Percentiles rank a stretch among this genome's conserved stretches.
Conservation (phyloP, 1,284 basidiomycete genomes). For the Irpex sp. region DNA sequence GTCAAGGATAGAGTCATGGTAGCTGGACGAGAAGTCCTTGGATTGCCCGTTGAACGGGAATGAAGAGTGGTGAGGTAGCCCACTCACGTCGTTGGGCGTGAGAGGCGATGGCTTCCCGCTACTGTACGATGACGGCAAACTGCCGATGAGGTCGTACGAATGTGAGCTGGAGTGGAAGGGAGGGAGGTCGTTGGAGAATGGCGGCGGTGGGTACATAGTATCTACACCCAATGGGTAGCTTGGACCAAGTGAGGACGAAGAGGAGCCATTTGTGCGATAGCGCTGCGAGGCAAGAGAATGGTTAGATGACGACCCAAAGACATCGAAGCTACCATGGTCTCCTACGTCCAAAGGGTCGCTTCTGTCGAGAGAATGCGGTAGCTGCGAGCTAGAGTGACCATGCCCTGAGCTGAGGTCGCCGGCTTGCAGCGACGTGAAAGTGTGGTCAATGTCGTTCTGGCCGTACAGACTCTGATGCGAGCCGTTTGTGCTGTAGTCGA, state of each 20-base stretch:
- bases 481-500: constrained; percentile 49
- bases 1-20: constrained; percentile 52
- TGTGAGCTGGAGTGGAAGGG: constrained; percentile 48
- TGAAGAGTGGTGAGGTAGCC: constrained; percentile 49
- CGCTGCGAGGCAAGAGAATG: constrained; percentile 50
- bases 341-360: constrained; percentile 27
- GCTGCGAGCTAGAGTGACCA: constrained; percentile 21
- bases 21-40: constrained; percentile 55
- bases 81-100: constrained; percentile 60
- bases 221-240: constrained; percentile 52
- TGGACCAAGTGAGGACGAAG: constrained; percentile 57
- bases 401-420: constrained; percentile 21
- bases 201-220: constrained; percentile 50
- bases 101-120: constrained; percentile 73
- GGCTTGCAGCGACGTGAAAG: constrained; percentile 24
- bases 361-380: constrained; percentile 29
- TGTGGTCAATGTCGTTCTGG: constrained; percentile 35
- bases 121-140: constrained; percentile 56
- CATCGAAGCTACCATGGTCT: constrained; percentile 47
- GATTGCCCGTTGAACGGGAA: constrained; percentile 42
- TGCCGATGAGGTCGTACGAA: constrained; percentile 62
- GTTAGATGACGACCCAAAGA: constrained; percentile 47
- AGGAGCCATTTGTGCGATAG: constrained; percentile 65
- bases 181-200: constrained; percentile 55
- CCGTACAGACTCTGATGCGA: constrained; percentile 46